phyloP scores from a whole-genome alignment of 129 eudicot genomes.

The Lactuca saligna region DNA sequence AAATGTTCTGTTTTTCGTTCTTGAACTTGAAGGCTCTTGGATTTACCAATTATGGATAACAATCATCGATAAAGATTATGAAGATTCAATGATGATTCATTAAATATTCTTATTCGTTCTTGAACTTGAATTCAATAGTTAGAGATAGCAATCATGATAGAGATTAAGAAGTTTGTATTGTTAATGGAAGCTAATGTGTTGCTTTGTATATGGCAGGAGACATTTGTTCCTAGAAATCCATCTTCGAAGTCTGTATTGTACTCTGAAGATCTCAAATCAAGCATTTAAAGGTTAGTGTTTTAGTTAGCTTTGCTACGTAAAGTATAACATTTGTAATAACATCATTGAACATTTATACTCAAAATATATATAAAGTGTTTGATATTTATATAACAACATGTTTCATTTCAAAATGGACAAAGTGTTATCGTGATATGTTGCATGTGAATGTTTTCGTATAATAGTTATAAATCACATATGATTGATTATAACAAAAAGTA shows the following conservation, averaged over 20 bases:
- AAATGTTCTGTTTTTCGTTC: not conserved
- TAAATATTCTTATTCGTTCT: not conserved
- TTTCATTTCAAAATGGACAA: too few species aligned
- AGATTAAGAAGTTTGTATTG: not conserved
- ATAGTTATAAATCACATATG: too few species aligned
- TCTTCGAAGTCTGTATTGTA: conserved; percentile 62
- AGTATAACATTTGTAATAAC: too few species aligned
- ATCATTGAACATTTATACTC: too few species aligned
- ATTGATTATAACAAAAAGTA: too few species aligned
- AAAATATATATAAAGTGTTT: too few species aligned
- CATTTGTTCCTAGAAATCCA: conserved; percentile 78
- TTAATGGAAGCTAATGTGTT: not conserved
- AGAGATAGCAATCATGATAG: not conserved
- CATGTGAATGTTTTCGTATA: too few species aligned
- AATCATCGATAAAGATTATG: not conserved
- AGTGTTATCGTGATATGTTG: too few species aligned
- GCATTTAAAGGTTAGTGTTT: conserved; percentile 46
- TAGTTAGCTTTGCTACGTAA: too few species aligned
- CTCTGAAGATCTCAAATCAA: conserved; percentile 63
- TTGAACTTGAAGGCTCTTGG: conserved; percentile 5
- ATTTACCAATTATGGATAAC: not conserved
- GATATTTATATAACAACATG: too few species aligned
- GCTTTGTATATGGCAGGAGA: conserved; percentile 53
- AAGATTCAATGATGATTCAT: not conserved
- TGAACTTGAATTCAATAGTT: conserved; percentile 2